Conservation (phyloP, 305 asterid genomes). For the Stenogyne calaminthoides region DNA sequence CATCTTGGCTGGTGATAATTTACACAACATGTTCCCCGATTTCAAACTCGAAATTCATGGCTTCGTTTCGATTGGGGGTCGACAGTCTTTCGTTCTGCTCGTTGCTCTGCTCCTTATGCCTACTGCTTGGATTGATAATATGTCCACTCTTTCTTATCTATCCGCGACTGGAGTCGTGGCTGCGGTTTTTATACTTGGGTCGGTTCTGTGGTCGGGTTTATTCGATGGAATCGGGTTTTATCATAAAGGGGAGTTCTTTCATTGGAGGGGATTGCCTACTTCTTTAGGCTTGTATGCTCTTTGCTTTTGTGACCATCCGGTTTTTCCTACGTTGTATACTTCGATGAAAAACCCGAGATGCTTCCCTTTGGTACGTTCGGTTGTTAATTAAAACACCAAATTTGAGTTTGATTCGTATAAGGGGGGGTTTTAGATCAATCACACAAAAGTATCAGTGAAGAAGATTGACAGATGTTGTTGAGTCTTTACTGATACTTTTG, state of each 20-base stretch:
- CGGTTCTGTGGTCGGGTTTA: neutral
- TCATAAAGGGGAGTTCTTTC: neutral
- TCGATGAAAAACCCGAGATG: neutral
- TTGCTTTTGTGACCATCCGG: neutral
- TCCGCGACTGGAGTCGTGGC: neutral
- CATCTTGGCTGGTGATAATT: neutral
- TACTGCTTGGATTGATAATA: neutral
- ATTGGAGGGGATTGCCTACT: neutral
- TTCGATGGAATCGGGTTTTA: neutral
- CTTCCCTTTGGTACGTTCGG: neutral
- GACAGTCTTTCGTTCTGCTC: neutral
- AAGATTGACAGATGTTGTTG: too few species aligned
- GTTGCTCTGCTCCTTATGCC: neutral
- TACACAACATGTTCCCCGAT: neutral
- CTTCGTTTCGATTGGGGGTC: neutral
- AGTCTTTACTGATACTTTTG: too few species aligned
- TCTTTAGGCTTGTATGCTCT: neutral
- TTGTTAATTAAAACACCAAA: too few species aligned
- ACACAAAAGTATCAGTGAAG: too few species aligned
- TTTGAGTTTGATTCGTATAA: too few species aligned
- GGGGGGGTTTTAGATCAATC: too few species aligned
- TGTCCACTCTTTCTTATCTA: neutral
- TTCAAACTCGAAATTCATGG: neutral
- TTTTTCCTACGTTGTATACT: neutral
- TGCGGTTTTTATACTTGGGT: neutral